Evolutionary conservation across 805 yeast species (phyloP), one percentile per base, ranked within the genome.

Genomic region (Saccharomycopsis sp.): DNA sequence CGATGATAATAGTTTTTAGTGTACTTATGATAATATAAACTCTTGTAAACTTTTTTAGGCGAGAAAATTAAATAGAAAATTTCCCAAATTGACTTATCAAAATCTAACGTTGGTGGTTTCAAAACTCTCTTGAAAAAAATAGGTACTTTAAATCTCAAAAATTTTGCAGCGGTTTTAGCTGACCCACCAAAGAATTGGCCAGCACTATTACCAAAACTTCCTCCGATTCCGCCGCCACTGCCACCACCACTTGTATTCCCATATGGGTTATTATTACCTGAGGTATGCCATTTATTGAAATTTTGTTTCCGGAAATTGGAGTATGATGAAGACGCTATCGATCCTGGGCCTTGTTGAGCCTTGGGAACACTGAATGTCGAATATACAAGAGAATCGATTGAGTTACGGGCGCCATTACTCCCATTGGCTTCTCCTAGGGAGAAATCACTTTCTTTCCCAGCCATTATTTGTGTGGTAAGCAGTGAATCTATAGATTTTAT

Each of bases 71-170:
- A 65, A 56, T 86, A 75, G 50, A 82, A 67, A 62, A 88, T 81
- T 60, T 89, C 97, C 96, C 96, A 89, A 48, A 79, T 71, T 11
- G 96, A 96, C 1, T 95, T 85, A 61, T 89, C 97, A 56, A 88
- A 85, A 63, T 89, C 96, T 44, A 88, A 68, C 0, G 95, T 81
- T 6, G 81, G 84, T 1, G 95, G 89, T 53, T 79, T 77, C 51
- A 82, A 66, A 32, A 81, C 59, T 41, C 85, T 61, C 49, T 59
- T 61, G 40, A 67, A 54, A 39, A 61, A 62, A 4, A 61, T 51
- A 13, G 72, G 72, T 6, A 64, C 40, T 39, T 52, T 54, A 43
- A 59, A 49, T 16, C 41, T 44, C 3, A 51, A 41, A 24, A 46
- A 43, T 13, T 45, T 28, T 4, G 49, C 38, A 9, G 51, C 45